Conservation (phyloP, 2,329 filamentous ascomycete genomes). For the Aspergillus calidoustus region DNA sequence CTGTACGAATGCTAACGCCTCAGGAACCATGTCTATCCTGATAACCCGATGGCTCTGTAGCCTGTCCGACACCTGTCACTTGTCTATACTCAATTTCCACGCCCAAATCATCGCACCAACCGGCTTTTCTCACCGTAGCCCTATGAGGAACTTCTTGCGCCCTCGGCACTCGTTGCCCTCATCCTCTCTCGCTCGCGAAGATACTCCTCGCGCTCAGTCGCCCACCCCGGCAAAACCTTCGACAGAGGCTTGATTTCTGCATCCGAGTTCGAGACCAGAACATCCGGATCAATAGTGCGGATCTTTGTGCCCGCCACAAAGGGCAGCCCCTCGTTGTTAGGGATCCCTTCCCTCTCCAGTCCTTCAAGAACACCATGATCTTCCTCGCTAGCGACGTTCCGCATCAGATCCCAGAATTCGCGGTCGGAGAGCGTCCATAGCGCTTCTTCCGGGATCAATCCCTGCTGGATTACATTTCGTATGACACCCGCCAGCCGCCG, state of each 20-base stretch:
- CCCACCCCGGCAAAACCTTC: background rate
- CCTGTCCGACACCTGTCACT: background rate
- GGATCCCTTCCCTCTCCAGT: background rate
- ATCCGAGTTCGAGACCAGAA: background rate
- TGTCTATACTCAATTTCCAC: background rate
- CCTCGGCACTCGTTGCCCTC: background rate
- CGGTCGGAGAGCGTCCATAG: conserved; percentile 42
- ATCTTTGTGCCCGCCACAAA: background rate
- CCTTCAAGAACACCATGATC: background rate
- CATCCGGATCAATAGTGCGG: background rate
- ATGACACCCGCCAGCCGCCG: conserved; percentile 41
- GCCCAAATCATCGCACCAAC: background rate
- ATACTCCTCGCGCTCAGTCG: background rate
- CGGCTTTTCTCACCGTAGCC: too few species aligned
- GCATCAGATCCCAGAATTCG: conserved; percentile 37
- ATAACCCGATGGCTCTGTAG: background rate
- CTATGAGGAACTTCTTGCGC: background rate
- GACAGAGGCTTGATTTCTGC: background rate
- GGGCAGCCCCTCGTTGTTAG: background rate
- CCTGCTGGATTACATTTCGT: conserved; percentile 28
- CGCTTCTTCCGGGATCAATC: conserved; percentile 32
- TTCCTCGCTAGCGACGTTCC: background rate
- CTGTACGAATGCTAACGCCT: background rate
- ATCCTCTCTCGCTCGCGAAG: background rate
- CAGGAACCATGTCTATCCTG: background rate